phyloP scores from a whole-genome alignment of 257 asterid genomes.

The Solanum ahanhuiri region DNA sequence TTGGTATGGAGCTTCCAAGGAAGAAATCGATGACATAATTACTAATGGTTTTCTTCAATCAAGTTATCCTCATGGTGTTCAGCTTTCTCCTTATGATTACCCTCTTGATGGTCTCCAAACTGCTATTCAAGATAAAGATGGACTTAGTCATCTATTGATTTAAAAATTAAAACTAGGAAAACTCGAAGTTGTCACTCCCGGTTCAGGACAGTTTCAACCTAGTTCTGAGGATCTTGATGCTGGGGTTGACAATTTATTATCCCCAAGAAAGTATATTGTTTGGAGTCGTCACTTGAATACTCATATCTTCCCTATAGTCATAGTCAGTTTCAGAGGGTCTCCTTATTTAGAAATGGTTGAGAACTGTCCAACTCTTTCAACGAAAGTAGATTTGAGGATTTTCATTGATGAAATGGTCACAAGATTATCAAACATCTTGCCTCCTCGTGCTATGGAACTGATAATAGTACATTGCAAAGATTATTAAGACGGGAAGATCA shows the following conservation, averaged over 20 bases:
- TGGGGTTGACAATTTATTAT: conserved; percentile 16
- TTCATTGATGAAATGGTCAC: neutral
- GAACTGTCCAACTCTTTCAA: neutral
- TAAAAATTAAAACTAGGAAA: conserved; percentile 15
- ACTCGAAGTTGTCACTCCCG: conserved; percentile 8
- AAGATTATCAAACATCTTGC: neutral
- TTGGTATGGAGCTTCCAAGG: conserved; percentile 24
- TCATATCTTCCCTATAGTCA: conserved; percentile 15
- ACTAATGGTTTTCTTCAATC: conserved; percentile 11
- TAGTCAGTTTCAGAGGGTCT: conserved; percentile 13
- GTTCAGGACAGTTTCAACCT: conserved; percentile 14
- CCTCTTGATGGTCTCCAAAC: neutral
- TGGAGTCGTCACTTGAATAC: conserved; percentile 16
- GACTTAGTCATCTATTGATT: neutral
- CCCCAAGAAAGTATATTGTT: conserved; percentile 14
- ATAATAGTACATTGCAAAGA: neutral
- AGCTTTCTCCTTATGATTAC: conserved; percentile 4
- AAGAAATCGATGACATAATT: conserved; percentile 6
- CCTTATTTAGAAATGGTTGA: neutral
- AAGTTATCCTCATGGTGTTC: conserved; percentile 11
- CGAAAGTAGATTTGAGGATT: neutral
- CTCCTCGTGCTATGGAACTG: neutral
- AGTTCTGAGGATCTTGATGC: conserved; percentile 15
- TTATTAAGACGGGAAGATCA: neutral
- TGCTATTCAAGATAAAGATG: conserved; percentile 8